Conservation (phyloP, 2,329 filamentous ascomycete genomes). For the Trichoderma sp. region DNA sequence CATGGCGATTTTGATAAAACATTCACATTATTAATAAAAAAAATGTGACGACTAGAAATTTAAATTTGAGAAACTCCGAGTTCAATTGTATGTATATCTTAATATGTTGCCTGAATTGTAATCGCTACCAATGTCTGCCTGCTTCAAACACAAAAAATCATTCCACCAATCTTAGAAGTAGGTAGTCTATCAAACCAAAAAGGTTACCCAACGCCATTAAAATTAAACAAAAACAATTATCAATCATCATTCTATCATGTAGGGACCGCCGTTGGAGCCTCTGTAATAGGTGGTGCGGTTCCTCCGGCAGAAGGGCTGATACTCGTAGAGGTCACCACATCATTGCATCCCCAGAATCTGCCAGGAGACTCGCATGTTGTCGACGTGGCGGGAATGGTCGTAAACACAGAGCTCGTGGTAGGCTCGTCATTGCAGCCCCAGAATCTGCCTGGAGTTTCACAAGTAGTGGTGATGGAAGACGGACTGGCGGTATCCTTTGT, state of each 20-base stretch:
- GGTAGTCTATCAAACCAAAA: slow-evolving; percentile 22
- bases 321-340: slow-evolving; percentile 43
- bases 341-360: slow-evolving; percentile 58
- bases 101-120: slow-evolving; percentile 20
- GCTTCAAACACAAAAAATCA: slow-evolving; percentile 11
- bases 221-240: neutral
- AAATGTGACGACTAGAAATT: neutral
- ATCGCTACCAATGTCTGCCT: slow-evolving; percentile 19
- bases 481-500: neutral
- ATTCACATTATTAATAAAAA: neutral
- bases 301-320: slow-evolving; percentile 48
- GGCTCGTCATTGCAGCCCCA: slow-evolving; percentile 54
- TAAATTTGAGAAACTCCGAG: neutral
- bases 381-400: slow-evolving; percentile 38
- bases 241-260: slow-evolving; percentile 37
- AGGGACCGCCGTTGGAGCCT: slow-evolving; percentile 39
- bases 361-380: slow-evolving; percentile 57
- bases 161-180: neutral
- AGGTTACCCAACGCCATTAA: slow-evolving; percentile 2
- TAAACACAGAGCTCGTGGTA: slow-evolving; percentile 31
- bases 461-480: slow-evolving; percentile 41
- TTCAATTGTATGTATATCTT: neutral
- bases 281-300: slow-evolving; percentile 38
- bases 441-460: slow-evolving; percentile 58
- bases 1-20: neutral